phyloP scores from a whole-genome alignment of 139 green algal genomes.

The Chlorella sp. region DNA sequence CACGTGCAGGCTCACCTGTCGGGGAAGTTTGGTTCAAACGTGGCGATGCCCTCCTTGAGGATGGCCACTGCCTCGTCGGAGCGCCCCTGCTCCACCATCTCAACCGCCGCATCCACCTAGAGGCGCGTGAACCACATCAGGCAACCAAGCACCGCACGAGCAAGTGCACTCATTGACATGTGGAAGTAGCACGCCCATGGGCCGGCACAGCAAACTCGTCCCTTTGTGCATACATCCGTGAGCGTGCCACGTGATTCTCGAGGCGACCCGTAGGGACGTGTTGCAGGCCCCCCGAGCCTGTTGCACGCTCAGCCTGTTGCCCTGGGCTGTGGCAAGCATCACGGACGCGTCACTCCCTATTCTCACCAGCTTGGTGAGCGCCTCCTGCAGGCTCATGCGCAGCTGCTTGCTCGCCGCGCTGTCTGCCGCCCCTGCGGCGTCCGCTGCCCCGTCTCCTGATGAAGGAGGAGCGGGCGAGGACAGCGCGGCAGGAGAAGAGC shows the following conservation, averaged over 20 bases:
- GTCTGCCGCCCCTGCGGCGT: too few species aligned
- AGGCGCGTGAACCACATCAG: too few species aligned
- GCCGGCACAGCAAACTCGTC: neutral
- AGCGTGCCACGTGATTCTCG: neutral
- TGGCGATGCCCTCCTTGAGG: constrained; percentile 36
- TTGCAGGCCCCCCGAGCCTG: neutral
- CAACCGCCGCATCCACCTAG: constrained; percentile 35
- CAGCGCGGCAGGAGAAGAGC: too few species aligned
- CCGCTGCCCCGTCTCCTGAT: too few species aligned
- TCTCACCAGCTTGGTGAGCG: constrained; percentile 19
- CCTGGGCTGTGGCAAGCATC: neutral
- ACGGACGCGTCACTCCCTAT: neutral
- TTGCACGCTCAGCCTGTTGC: neutral
- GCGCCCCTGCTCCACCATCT: constrained; percentile 33
- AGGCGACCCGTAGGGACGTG: neutral
- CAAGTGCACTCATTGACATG: too few species aligned
- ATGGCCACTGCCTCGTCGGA: constrained; percentile 28
- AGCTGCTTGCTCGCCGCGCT: constrained; percentile 2
- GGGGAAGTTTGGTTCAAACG: constrained; percentile 30
- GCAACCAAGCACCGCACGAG: too few species aligned
- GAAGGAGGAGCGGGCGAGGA: too few species aligned
- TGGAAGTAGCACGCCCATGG: neutral
- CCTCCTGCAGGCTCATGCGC: constrained; percentile 21
- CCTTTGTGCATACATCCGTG: neutral
- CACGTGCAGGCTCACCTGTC: constrained; percentile 31